Base-by-base conservation (phyloP, 768 basidiomycete species). In the Amanita molliuscula region DNA sequence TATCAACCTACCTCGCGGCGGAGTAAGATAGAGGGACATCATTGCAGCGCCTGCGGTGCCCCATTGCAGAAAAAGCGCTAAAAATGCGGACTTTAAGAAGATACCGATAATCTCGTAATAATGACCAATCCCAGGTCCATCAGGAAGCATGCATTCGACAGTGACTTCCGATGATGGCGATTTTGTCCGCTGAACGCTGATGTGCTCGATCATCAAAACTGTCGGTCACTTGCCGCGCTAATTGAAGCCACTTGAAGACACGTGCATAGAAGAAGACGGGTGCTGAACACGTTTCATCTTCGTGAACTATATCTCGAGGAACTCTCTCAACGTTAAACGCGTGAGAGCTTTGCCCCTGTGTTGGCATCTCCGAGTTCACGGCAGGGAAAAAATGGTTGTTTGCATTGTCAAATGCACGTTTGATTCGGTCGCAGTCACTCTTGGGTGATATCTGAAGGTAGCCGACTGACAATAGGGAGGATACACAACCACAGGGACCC, bases 401-500 rank as follows among this genome's bases (percentile, higher is more conserved):
- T 31, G 31, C 31, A 5, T 31, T 31, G 31, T 31, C 31, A 13
- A 31, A 31, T 13, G 31, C 31, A 13, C 31, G 31, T 31, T 31
- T 31, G 31, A 31, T 31, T 31, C 31, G 31, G 13, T 31, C 31
- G 13, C 13, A 31, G 31, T 31, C 31, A 13, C 31, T 31, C 13
- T 31, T 31, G 31, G 31, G 31, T 31, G 31, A 31, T 13, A 31
- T 31, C 13, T 31, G 31, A 13, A 31, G 31, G 31, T 31, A 31
- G 31, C 31, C 31, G 2, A 31, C 31, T n/a, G 13, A 31, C 31
- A 31, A 31, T 31, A 4, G 31, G 31, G 13, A 31, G 31, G 4
- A 31, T 10, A 31, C 29, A 29, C 31, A 31, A 31, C 31, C 31
- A 75, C 9, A 67, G 56, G 1, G 67, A 65, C 4, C 67, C 71